phyloP scores from a whole-genome alignment of 2,329 filamentous ascomycete genomes.

The Fusarium verrucosum region DNA sequence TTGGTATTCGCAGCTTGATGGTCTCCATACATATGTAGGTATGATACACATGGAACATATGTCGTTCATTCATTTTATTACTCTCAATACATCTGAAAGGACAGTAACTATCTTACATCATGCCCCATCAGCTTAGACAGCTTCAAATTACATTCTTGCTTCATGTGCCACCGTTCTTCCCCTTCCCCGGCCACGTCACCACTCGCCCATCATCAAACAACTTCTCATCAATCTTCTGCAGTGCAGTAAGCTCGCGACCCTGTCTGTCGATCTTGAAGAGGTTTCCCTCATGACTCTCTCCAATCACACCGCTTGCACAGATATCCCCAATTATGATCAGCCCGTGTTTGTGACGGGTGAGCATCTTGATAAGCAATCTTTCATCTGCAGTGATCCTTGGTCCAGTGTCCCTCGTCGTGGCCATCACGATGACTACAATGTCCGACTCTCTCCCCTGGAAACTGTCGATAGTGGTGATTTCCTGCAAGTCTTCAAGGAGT shows the following conservation, averaged over 20 bases:
- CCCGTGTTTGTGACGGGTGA: slow-evolving; percentile 1
- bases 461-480: neutral
- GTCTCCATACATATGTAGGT: no score
- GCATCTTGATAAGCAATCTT: neutral
- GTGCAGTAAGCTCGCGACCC: neutral
- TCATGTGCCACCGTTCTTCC: accelerated
- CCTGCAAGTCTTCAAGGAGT: neutral
- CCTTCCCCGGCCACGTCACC: accelerated
- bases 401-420: neutral
- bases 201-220: neutral
- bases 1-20: no score
- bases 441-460: neutral
- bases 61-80: neutral
- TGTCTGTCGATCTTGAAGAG: neutral
- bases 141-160: accelerated
- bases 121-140: neutral
- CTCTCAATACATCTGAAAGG: no score
- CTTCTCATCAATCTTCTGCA: neutral
- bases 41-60: no score
- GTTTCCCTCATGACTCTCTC: neutral
- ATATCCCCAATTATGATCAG: slow-evolving; percentile 2
- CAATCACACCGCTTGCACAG: neutral
- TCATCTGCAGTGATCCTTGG: neutral
- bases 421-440: neutral
- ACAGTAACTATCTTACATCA: neutral